A percentile compares a stretch with the other conserved stretches of the same genome.
These are phyloP conservation scores for Candida sp. DNA, from an alignment of 1,139 yeast genomes.

Conservation along the genomic window DNA sequence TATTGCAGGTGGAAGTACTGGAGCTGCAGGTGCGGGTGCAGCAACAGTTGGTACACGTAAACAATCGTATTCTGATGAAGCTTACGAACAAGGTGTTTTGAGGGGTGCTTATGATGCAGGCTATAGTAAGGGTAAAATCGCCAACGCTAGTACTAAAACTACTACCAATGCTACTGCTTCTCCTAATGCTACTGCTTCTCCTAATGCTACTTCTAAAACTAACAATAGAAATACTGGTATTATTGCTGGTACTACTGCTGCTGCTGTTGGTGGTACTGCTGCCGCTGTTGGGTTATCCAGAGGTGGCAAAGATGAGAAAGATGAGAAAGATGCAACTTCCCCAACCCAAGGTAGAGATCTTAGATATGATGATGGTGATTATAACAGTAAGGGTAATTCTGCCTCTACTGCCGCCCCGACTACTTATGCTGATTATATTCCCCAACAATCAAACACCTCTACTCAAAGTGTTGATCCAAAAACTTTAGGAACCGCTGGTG, in stretches of 20 bases:
- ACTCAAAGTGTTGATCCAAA: not conserved
- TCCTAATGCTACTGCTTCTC: conserved; percentile 1
- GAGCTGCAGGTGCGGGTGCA: conserved; percentile 10
- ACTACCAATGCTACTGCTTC: conserved; percentile 3
- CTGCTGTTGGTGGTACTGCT: conserved; percentile 2
- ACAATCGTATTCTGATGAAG: conserved; percentile 2
- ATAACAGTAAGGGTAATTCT: too few species aligned
- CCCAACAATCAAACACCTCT: not conserved
- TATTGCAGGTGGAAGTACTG: conserved; percentile 8
- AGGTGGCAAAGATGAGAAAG: conserved; percentile 4
- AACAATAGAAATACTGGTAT: conserved; percentile 5
- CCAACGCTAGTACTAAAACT: conserved; percentile 5
- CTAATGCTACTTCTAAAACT: not conserved
- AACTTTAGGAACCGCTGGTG: not conserved
- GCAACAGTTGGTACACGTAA: conserved; percentile 4
- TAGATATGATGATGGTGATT: not conserved
- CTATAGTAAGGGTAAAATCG: conserved; percentile 2
- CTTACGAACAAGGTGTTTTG: conserved; percentile 3
- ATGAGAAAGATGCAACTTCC: not conserved
- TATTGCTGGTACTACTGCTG: conserved; percentile 4
- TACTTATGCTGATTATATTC: conserved; percentile 2
- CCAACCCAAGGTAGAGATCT: conserved; percentile 3
- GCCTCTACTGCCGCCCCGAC: conserved; percentile 2
- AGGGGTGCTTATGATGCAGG: not conserved
- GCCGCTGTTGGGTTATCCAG: conserved; percentile 6